Conservation (phyloP, 495 filamentous ascomycete species). For the Platismatia glauca region DNA sequence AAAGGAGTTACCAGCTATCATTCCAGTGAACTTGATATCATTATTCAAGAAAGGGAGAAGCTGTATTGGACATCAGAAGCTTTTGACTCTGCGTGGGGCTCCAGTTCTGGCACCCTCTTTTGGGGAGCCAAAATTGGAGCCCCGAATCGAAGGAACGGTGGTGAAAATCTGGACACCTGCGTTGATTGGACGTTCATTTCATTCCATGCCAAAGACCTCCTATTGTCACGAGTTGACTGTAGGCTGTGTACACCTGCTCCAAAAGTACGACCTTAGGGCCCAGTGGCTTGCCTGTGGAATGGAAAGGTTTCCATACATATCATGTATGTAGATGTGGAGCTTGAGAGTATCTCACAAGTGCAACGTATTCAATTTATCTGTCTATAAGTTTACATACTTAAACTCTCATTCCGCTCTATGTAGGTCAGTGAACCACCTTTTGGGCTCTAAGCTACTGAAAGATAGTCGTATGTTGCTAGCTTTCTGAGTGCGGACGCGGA, state of each 20-base stretch:
- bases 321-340: neutral
- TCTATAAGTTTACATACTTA: too few relatives aligned
- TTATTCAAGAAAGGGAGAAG: too few relatives aligned
- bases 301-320: too few relatives aligned
- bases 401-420: too few relatives aligned
- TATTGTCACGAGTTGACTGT: too few relatives aligned
- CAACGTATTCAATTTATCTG: too few relatives aligned
- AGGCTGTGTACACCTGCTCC: slow-evolving; percentile 2
- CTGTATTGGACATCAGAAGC: neutral
- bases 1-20: neutral
- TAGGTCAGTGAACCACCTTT: too few relatives aligned
- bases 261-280: slow-evolving; percentile 9
- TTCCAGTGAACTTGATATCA: neutral
- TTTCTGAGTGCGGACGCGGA: too few relatives aligned
- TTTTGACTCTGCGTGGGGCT: slow-evolving; percentile 6
- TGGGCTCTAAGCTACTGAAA: too few relatives aligned
- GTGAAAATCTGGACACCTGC: neutral
- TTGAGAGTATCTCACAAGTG: neutral
- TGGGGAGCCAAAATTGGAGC: slow-evolving; percentile 11
- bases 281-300: too few relatives aligned
- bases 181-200: slow-evolving; percentile 3
- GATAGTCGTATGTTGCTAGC: too few relatives aligned
- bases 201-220: too few relatives aligned
- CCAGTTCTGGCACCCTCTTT: slow-evolving; percentile 6
- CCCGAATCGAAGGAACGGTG: slow-evolving; percentile 4